Conservation (phyloP, 257 asterid species). For the Vinca minor region DNA sequence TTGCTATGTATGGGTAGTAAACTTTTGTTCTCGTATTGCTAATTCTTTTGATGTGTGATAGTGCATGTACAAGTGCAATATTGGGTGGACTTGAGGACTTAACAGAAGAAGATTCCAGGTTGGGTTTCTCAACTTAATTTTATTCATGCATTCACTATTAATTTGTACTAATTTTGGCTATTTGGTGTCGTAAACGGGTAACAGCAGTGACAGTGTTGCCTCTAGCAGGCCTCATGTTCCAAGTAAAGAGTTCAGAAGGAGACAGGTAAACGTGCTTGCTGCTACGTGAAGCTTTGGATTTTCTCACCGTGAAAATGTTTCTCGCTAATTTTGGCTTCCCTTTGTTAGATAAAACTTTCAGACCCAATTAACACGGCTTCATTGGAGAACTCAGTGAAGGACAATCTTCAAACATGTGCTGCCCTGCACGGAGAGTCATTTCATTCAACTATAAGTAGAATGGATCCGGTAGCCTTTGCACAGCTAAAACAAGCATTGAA, state of each 20-base stretch:
- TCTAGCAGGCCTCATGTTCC: slow-evolving; percentile 68
- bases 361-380: slow-evolving; percentile 79
- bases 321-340: slow-evolving; percentile 9
- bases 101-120: slow-evolving; percentile 97
- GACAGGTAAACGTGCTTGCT: slow-evolving; percentile 55
- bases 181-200: background rate
- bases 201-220: slow-evolving; percentile 59
- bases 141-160: background rate
- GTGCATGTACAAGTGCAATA: slow-evolving; percentile 81
- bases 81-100: slow-evolving; percentile 72
- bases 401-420: slow-evolving; percentile 84
- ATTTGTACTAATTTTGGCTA: background rate
- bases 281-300: slow-evolving; percentile 10
- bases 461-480: slow-evolving; percentile 74
- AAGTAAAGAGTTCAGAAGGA: slow-evolving; percentile 78
- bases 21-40: slow-evolving; percentile 17
- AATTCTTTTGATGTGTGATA: slow-evolving; percentile 22
- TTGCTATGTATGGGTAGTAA: background rate
- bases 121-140: slow-evolving; percentile 7
- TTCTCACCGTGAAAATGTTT: background rate
- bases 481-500: slow-evolving; percentile 80
- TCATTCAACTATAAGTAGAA: slow-evolving; percentile 62
- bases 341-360: slow-evolving; percentile 63
- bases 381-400: slow-evolving; percentile 71
- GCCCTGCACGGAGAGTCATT: slow-evolving; percentile 80